A percentile compares a stretch with the other conserved stretches of the same genome.
Conservation (phyloP, 345 rosid species). For the Moricandia moricandioides region DNA sequence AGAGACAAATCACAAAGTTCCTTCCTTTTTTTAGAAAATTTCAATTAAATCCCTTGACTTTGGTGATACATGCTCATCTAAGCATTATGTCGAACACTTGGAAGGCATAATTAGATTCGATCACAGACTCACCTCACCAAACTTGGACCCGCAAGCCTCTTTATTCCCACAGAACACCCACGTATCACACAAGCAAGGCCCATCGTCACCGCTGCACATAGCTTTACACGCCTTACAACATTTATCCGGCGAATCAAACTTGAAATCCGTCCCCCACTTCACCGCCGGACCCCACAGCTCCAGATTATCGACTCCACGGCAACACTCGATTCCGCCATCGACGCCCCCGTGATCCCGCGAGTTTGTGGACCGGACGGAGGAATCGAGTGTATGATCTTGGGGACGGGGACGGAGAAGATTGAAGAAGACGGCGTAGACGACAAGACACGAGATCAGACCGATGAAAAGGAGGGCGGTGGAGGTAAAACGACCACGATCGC, state of each 20-base stretch:
- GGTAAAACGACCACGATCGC: constrained; percentile 56
- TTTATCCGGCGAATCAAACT: constrained; percentile 63
- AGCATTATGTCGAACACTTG: constrained; percentile 27
- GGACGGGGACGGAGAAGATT: constrained; percentile 45
- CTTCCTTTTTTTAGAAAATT: background rate
- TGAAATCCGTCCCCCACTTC: constrained; percentile 94
- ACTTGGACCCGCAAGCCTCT: constrained; percentile 73
- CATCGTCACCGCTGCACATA: constrained; percentile 80
- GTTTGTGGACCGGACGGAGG: constrained; percentile 24
- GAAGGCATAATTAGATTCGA: background rate
- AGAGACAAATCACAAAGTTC: background rate
- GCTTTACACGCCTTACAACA: constrained; percentile 88
- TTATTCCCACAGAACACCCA: constrained; percentile 91
- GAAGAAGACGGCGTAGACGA: constrained; percentile 69
- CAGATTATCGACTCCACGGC: constrained; percentile 74
- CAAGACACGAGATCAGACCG: constrained; percentile 55
- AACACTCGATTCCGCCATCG: constrained; percentile 45
- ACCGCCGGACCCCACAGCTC: constrained; percentile 97
- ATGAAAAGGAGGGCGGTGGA: constrained; percentile 49
- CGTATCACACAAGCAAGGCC: constrained; percentile 94
- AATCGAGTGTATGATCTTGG: constrained; percentile 15
- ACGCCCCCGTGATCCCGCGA: constrained; percentile 7
- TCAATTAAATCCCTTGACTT: no score
- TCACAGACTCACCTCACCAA: constrained; percentile 70
- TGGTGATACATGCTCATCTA: background rate